Evolutionary conservation across 306 rosid genomes (phyloP).

Genomic region (Amphicarpaea edgeworthii): DNA sequence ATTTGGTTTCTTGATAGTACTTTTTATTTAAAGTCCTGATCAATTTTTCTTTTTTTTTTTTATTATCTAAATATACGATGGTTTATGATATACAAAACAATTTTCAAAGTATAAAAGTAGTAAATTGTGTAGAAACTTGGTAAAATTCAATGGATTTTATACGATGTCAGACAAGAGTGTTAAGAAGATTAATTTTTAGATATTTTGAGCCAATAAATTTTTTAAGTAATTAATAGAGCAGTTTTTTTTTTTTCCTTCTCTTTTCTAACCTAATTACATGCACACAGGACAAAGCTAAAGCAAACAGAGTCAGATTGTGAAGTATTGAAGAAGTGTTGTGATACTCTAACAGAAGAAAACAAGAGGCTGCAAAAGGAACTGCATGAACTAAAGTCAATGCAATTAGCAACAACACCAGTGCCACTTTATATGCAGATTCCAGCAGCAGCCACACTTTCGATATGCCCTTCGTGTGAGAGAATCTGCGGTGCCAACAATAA

Average conservation of each 20-base stretch:
- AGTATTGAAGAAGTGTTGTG: conserved; percentile 69
- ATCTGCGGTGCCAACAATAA: conserved; percentile 41
- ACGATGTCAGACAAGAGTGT: background rate
- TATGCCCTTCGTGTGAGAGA: conserved; percentile 84
- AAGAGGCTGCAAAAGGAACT: conserved; percentile 71
- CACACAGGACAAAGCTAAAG: conserved; percentile 79
- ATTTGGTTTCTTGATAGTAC: background rate
- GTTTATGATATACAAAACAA: background rate
- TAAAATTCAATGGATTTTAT: background rate
- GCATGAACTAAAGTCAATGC: conserved; percentile 69
- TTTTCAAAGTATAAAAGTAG: background rate
- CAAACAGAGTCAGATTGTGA: conserved; percentile 88
- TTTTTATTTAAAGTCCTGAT: no score
- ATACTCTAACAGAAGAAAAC: conserved; percentile 78
- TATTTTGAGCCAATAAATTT: background rate
- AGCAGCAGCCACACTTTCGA: conserved; percentile 70
- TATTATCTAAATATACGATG: background rate
- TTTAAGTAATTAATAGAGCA: background rate
- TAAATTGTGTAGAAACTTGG: background rate
- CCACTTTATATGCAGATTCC: conserved; percentile 77
- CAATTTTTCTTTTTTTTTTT: background rate
- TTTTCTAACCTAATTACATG: background rate
- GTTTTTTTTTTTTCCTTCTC: background rate
- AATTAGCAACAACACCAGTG: conserved; percentile 45
- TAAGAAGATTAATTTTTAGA: background rate